A percentile compares a stretch with the other conserved stretches of the same genome.
Conservation (phyloP, 108 stramenopile species). For the Chaetoceros tenuissimus region DNA sequence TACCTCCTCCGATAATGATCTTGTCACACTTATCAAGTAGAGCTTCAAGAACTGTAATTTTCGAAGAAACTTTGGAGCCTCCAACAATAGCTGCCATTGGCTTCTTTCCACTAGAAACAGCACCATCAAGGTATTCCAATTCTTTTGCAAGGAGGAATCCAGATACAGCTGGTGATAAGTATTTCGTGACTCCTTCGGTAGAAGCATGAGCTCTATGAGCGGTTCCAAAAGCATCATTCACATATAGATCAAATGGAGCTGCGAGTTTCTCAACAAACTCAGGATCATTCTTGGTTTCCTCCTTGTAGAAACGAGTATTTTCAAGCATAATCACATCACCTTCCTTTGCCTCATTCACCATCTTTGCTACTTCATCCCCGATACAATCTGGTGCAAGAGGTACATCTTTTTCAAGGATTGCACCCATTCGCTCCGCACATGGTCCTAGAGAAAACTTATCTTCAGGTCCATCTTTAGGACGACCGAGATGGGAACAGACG, state of each 20-base stretch:
- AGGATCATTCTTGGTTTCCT: conserved; percentile 72
- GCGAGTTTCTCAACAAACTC: conserved; percentile 44
- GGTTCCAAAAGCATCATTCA: conserved; percentile 99
- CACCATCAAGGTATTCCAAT: conserved; percentile 68
- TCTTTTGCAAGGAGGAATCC: conserved; percentile 74
- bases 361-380: conserved; percentile 44
- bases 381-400: conserved; percentile 64
- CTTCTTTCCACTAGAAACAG: conserved; percentile 57
- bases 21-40: conserved; percentile 85
- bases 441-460: conserved; percentile 73
- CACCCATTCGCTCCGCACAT: conserved; percentile 62
- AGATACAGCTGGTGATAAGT: conserved; percentile 28
- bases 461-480: conserved; percentile 60
- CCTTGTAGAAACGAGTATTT: conserved; percentile 92
- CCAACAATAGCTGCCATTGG: conserved; percentile 96
- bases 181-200: conserved; percentile 34
- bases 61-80: conserved; percentile 97
- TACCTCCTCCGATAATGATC: conserved; percentile 90
- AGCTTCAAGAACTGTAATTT: conserved; percentile 87
- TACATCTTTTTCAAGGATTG: conserved; percentile 71
- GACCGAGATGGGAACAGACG: conserved; percentile 76
- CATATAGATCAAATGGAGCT: conserved; percentile 61
- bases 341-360: conserved; percentile 20
- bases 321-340: conserved; percentile 82
- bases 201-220: conserved; percentile 88